phyloP scores from a whole-genome alignment of 352 stramenopile species.

The Pythium aquatile region DNA sequence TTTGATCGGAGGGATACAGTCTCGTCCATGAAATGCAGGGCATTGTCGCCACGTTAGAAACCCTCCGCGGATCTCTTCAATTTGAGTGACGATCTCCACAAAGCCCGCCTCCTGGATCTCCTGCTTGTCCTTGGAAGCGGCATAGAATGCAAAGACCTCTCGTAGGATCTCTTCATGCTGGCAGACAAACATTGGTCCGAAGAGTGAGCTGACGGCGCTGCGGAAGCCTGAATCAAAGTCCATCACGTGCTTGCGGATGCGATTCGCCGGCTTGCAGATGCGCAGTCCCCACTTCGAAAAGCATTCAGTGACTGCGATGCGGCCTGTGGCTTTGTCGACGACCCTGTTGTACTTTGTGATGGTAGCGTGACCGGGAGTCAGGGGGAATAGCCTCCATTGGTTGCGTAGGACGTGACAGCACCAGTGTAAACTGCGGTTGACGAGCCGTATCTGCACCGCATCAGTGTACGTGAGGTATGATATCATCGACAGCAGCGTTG shows the following conservation, averaged over 20 bases:
- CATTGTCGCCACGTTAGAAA: slow-evolving; percentile 55
- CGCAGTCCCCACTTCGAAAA: slow-evolving; percentile 63
- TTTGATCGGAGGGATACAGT: not conserved
- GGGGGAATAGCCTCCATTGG: slow-evolving; percentile 48
- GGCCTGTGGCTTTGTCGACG: slow-evolving; percentile 38
- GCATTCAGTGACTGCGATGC: slow-evolving; percentile 42
- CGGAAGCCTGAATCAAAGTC: slow-evolving; percentile 53
- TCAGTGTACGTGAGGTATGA: slow-evolving; percentile 52
- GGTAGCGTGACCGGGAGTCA: slow-evolving; percentile 31
- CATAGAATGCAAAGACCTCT: slow-evolving; percentile 39
- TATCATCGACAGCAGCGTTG: slow-evolving; percentile 26
- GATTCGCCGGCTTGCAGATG: slow-evolving; percentile 41
- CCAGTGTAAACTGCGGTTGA: slow-evolving; percentile 39
- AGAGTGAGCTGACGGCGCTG: slow-evolving; percentile 46
- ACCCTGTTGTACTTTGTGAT: slow-evolving; percentile 39
- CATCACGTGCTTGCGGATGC: slow-evolving; percentile 51
- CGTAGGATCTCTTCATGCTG: slow-evolving; percentile 46
- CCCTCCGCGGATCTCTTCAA: slow-evolving; percentile 46
- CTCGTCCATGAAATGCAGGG: slow-evolving; percentile 17
- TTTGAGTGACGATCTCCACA: slow-evolving; percentile 59
- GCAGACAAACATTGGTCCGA: slow-evolving; percentile 52
- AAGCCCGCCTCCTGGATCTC: slow-evolving; percentile 49
- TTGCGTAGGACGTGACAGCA: slow-evolving; percentile 42
- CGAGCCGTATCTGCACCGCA: slow-evolving; percentile 39
- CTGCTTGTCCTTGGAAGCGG: slow-evolving; percentile 22